Evolutionary conservation across 257 asterid genomes (phyloP), one percentile per base, ranked within the genome.

Genomic region (Forsythia viridissima): DNA sequence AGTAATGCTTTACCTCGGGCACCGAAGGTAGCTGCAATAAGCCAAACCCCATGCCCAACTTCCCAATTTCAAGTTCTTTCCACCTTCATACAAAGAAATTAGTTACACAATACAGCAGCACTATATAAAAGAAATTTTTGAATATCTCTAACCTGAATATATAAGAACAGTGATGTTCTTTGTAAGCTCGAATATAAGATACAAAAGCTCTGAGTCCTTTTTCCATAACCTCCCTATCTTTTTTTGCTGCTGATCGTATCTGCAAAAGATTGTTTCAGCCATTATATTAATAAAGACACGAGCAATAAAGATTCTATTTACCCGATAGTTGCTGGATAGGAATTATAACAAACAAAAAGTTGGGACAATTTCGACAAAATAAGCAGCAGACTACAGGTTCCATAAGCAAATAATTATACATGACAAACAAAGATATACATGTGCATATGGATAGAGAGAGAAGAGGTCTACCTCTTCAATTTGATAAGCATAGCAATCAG

Each of bases 31-130:
- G 97, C 87, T 93, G 97, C 89, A 96, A 83, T 41, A 96, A 83
- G 66, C 98, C 98, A 81, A 79, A 92, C 76, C 97, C 99, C 97
- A 92, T 96, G 20, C 96, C 98, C 88, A 93, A 79, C 87, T 89
- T 93, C 84, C 99, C 99, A 76, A 96, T 91, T 86, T 96, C 98
- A 80, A 96, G 98, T 67, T 91, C 96, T 92, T 92, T 96, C 98
- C 97, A 93, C 82, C 99, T 93, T 86, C 44, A 65, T 48, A 34
- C 10, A 75, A 73, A 51, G 11, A 43, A 2, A 46, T 55, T 59
- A 44, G 70, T 6, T 21, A n/a, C 52, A 30, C 18, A 73, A 52
- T 55, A n/a, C 7, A 18, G 30, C 5, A 55, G 21, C 65, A 55
- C 30, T 5, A 55, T 16, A 55, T 55, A 18, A 18, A 55, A 55